Conservation (phyloP, 306 rosid genomes). For the Luffa acutangula region DNA sequence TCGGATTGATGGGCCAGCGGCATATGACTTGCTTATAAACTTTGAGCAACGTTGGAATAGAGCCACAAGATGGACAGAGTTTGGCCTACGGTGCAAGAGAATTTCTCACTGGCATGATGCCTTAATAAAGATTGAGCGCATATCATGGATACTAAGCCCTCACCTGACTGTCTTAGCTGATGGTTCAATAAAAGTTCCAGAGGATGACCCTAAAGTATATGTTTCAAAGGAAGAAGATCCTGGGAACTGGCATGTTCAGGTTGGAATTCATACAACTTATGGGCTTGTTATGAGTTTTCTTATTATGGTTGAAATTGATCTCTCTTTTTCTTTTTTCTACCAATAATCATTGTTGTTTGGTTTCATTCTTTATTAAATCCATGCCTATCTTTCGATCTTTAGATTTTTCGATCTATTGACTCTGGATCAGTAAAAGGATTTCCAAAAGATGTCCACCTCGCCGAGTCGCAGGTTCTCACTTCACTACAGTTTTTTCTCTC, state of each 20-base stretch:
- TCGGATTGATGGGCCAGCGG: slow-evolving; percentile 93
- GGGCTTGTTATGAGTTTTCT: slow-evolving; percentile 3
- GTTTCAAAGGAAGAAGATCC: slow-evolving; percentile 51
- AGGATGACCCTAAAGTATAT: slow-evolving; percentile 43
- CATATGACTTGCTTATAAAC: slow-evolving; percentile 85
- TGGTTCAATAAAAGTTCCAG: slow-evolving; percentile 34
- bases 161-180: slow-evolving; percentile 6
- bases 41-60: slow-evolving; percentile 94
- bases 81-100: slow-evolving; percentile 40
- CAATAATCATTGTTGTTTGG: slow-evolving; percentile 4
- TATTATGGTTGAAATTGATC: not conserved
- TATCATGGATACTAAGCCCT: slow-evolving; percentile 95
- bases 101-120: slow-evolving; percentile 68
- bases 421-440: slow-evolving; percentile 86
- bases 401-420: slow-evolving; percentile 94
- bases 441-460: slow-evolving; percentile 42
- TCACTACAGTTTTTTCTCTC: slow-evolving; percentile 4
- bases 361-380: slow-evolving; percentile 13
- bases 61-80: slow-evolving; percentile 72
- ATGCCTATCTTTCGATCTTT: slow-evolving; percentile 12
- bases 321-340: slow-evolving; percentile 8
- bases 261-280: slow-evolving; percentile 21
- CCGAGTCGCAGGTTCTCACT: slow-evolving; percentile 37
- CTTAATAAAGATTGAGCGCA: slow-evolving; percentile 63
- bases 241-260: slow-evolving; percentile 97